These are phyloP conservation scores for Fimicolochytrium jonesii DNA, from an alignment of 192 early-diverging fungal species.

Conservation along the genomic window DNA sequence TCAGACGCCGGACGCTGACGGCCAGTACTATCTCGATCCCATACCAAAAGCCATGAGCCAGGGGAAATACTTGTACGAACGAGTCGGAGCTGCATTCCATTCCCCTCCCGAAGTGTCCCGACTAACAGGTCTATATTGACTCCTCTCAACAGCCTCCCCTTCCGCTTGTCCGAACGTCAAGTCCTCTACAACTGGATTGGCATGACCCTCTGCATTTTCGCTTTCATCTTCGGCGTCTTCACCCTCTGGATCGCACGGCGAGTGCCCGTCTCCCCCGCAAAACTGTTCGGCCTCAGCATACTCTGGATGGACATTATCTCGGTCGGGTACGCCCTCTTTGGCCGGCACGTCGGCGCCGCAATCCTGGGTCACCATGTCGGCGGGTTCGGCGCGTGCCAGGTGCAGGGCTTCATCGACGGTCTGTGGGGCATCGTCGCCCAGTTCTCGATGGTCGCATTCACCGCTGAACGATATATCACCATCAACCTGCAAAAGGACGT, in stretches of 20 bases:
- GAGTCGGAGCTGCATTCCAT: no score
- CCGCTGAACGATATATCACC: constrained; percentile 3
- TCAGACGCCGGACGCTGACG: constrained; percentile 6
- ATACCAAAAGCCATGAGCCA: not conserved
- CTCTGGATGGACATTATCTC: not conserved
- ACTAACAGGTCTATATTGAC: no score
- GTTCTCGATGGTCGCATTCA: not conserved
- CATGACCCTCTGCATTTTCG: not conserved
- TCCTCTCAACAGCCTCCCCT: no score
- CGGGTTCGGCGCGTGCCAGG: constrained; percentile 5
- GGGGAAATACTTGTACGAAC: not conserved
- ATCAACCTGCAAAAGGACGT: not conserved
- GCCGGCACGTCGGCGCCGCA: not conserved
- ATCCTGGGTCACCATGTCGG: not conserved
- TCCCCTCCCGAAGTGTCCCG: no score
- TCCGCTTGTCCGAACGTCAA: not conserved
- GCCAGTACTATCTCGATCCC: not conserved
- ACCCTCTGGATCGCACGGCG: not conserved
- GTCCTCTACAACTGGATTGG: not conserved
- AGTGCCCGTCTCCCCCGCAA: not conserved
- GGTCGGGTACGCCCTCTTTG: not conserved
- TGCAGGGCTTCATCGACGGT: constrained; percentile 8
- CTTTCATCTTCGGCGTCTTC: not conserved
- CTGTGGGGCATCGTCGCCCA: constrained; percentile 10
- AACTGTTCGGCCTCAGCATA: not conserved